phyloP scores from a whole-genome alignment of 2,329 filamentous ascomycete genomes.

The Lecanicillium sp. region DNA sequence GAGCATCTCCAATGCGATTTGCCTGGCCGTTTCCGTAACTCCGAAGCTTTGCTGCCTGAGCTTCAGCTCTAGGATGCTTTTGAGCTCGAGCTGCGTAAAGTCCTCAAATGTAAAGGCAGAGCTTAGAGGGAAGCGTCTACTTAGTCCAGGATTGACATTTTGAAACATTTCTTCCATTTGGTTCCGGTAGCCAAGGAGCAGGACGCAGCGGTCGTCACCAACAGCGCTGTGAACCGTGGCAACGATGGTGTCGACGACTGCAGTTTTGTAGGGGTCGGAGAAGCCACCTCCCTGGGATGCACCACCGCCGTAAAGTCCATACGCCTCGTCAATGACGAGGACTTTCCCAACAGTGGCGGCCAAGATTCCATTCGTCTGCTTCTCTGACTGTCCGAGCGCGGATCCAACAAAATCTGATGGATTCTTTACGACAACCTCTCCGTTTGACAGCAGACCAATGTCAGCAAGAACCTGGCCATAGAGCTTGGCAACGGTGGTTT shows the following conservation, averaged over 20 bases:
- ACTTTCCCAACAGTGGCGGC: slow-evolving; percentile 62
- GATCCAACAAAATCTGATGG: slow-evolving; percentile 65
- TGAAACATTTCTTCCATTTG: slow-evolving; percentile 66
- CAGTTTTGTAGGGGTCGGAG: slow-evolving; percentile 43
- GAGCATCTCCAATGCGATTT: slow-evolving; percentile 52
- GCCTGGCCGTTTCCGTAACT: slow-evolving; percentile 41
- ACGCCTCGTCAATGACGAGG: slow-evolving; percentile 73
- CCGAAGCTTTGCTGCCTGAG: slow-evolving; percentile 45
- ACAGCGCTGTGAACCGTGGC: slow-evolving; percentile 62
- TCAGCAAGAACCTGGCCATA: slow-evolving; percentile 62
- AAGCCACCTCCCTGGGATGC: slow-evolving; percentile 11
- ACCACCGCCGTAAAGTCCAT: slow-evolving; percentile 47
- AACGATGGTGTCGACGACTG: slow-evolving; percentile 66
- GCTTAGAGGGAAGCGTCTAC: slow-evolving; percentile 54
- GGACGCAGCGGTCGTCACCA: slow-evolving; percentile 64
- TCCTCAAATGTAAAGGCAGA: slow-evolving; percentile 62
- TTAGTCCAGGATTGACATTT: slow-evolving; percentile 64
- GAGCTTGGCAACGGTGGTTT: slow-evolving; percentile 66
- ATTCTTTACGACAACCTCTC: slow-evolving; percentile 65
- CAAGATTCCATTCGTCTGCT: slow-evolving; percentile 64
- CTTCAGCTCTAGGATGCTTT: slow-evolving; percentile 54
- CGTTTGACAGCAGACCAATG: slow-evolving; percentile 57
- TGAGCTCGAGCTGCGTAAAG: slow-evolving; percentile 51
- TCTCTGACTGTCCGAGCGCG: slow-evolving; percentile 57
- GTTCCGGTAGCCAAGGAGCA: slow-evolving; percentile 62